Conservation (phyloP, 1,284 basidiomycete genomes). For the Malassezia pachydermatis region DNA sequence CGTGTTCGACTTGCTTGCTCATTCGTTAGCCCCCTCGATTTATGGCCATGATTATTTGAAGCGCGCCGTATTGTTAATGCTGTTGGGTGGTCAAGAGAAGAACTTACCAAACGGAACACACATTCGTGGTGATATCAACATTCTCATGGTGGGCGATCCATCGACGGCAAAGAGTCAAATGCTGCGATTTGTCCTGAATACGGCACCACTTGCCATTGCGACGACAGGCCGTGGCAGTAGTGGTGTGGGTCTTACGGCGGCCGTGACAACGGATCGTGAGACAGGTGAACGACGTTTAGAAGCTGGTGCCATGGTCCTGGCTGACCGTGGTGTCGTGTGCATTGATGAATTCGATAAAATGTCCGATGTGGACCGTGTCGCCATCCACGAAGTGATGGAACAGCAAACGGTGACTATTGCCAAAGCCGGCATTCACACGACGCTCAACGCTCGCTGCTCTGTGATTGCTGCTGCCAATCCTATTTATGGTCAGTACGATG, state of each 20-base stretch:
- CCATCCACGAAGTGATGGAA: conserved; percentile 99
- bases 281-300: conserved; percentile 86
- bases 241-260: conserved; percentile 97
- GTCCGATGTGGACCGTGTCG: conserved; percentile 97
- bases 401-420: conserved; percentile 95
- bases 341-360: conserved; percentile 99
- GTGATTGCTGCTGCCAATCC: conserved; percentile 98
- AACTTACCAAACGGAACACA: conserved; percentile 95
- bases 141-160: conserved; percentile 98
- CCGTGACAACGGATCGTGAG: conserved; percentile 94
- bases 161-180: conserved; percentile 96
- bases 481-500: conserved; percentile 98
- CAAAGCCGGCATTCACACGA: conserved; percentile 97
- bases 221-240: conserved; percentile 95
- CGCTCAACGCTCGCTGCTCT: conserved; percentile 91
- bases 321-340: conserved; percentile 97
- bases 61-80: conserved; percentile 76
- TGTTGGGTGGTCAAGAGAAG: conserved; percentile 94
- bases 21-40: conserved; percentile 93
- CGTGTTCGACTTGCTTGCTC: conserved; percentile 78
- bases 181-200: conserved; percentile 88
- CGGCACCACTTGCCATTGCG: conserved; percentile 91
- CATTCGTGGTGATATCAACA: conserved; percentile 97
- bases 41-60: conserved; percentile 96
- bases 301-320: conserved; percentile 98